phyloP scores from a whole-genome alignment of 257 asterid genomes.

The Cinchona pubescens region DNA sequence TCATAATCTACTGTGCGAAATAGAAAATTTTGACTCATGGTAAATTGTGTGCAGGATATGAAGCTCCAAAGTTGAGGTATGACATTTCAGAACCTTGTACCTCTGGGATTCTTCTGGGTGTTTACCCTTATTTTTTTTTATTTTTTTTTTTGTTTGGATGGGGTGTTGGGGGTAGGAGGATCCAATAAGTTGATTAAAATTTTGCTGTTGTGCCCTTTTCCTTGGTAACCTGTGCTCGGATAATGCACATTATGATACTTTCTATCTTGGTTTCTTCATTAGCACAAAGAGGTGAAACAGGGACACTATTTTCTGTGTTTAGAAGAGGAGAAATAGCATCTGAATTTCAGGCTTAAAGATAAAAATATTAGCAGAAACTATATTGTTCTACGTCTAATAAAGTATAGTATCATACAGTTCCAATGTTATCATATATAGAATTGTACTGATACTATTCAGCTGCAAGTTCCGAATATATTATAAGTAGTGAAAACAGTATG shows the following conservation, averaged over 20 bases:
- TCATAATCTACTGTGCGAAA: neutral
- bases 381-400: neutral
- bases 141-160: too few relatives aligned
- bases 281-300: neutral
- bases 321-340: neutral
- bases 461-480: neutral
- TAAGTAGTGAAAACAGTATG: neutral
- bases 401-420: neutral
- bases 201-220: neutral
- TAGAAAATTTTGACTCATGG: neutral
- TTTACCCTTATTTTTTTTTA: too few relatives aligned
- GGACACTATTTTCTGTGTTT: neutral
- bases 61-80: constrained; percentile 63
- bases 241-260: neutral
- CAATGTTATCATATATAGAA: neutral
- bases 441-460: neutral
- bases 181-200: neutral
- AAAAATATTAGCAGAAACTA: neutral
- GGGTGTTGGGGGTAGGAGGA: too few relatives aligned
- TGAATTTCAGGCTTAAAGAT: neutral
- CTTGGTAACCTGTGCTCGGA: neutral
- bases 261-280: neutral
- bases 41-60: constrained; percentile 49
- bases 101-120: neutral
- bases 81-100: neutral